Evolutionary conservation across 1,284 basidiomycete species (phyloP), one percentile per base, ranked within the genome.

Genomic region (Puccinia novopanici): DNA sequence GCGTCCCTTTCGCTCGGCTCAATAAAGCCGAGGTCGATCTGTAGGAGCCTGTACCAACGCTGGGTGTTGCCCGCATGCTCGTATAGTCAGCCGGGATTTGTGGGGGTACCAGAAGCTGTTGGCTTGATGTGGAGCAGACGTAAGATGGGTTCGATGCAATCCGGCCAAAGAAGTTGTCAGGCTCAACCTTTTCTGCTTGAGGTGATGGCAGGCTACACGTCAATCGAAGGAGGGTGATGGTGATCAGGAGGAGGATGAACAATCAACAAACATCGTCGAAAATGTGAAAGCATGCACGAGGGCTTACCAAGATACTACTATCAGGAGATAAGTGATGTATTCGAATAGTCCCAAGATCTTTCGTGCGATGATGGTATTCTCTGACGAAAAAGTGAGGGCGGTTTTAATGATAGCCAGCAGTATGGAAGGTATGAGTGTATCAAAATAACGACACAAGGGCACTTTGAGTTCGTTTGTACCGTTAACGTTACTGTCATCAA

Each of bases 321-420:
- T 67, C 27, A 78, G 61, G 22, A 71, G 52, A 37, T 61, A 78
- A 34, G 37, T 67, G 52, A 68, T 45, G 37, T 78, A 78, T 70
- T 71, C 67, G 0, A 67, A 22, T 57, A 78, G 59, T 27, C 65
- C 76, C 37, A 78, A 37, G 27, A 71, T 52, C 55, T 50, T 68
- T 42, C 67, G 76, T 45, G 54, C 65, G 40, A 78, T 54, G 19
- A 78, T 68, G 27, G 76, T 78, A 61, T 70, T 78, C 22, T 45
- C 76, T 37, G 52, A 48, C 27, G 48, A 59, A 27, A 78, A 34
- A 27, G 76, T 52, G 52, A 78, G 63, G 2, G 27, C 40, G 42
- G 52, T 71, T 57, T 68, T 78, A 24, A 78, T 45, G 67, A 78
- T 55, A 0, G 76, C 59, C 22, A 78, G 24, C n/a, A 68, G 50